phyloP scores from a whole-genome alignment of 768 basidiomycete genomes.

The Tylopilus sp. region DNA sequence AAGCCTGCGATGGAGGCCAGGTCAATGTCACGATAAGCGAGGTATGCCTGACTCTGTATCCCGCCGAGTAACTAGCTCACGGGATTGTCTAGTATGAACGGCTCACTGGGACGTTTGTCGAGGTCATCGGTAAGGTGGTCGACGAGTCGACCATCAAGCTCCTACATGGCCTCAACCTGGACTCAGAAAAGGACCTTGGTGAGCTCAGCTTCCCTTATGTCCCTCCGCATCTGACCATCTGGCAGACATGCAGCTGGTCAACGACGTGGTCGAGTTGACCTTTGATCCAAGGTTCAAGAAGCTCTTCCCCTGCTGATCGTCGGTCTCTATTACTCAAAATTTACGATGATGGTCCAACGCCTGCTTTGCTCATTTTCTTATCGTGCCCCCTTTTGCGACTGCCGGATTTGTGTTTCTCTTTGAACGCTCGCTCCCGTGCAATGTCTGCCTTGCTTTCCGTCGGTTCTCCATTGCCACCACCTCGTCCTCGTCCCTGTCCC shows the following conservation, averaged over 20 bases:
- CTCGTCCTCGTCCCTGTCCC: slow-evolving; percentile 36
- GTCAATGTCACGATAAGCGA: slow-evolving; percentile 43
- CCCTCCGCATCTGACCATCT: slow-evolving; percentile 6
- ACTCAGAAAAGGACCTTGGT: slow-evolving; percentile 55
- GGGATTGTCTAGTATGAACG: slow-evolving; percentile 35
- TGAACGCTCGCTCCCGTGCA: slow-evolving; percentile 62
- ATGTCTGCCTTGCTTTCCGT: slow-evolving; percentile 37
- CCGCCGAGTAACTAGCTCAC: neutral
- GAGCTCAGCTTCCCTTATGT: slow-evolving; percentile 20
- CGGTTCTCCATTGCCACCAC: slow-evolving; percentile 34
- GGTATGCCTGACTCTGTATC: slow-evolving; percentile 31
- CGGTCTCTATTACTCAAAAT: neutral
- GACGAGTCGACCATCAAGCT: slow-evolving; percentile 57
- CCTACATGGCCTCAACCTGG: slow-evolving; percentile 50
- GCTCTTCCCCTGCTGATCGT: slow-evolving; percentile 39
- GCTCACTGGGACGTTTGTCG: slow-evolving; percentile 54
- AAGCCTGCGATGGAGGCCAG: slow-evolving; percentile 65
- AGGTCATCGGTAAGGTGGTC: slow-evolving; percentile 62
- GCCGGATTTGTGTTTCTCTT: slow-evolving; percentile 79
- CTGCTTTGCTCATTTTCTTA: slow-evolving; percentile 78
- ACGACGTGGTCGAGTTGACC: slow-evolving; percentile 58
- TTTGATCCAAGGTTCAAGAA: slow-evolving; percentile 54
- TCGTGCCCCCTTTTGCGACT: slow-evolving; percentile 83
- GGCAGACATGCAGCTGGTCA: slow-evolving; percentile 56
- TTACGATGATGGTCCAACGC: slow-evolving; percentile 36